Conservation (phyloP, 768 basidiomycete genomes). For the Boletus speciosus region DNA sequence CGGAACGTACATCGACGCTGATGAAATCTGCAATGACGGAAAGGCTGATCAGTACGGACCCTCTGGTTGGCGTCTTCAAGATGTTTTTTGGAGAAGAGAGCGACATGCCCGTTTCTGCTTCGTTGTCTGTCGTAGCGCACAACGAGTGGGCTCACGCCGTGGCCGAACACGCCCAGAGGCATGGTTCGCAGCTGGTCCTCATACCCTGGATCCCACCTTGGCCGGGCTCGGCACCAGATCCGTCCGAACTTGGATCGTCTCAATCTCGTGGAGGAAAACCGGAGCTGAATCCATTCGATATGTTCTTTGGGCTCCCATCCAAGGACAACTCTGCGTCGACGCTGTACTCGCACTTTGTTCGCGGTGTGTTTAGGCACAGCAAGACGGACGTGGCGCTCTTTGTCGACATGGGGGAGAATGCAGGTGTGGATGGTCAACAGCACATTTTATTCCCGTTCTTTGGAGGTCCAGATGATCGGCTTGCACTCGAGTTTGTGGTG, state of each 20-base stretch:
- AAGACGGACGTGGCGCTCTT: conserved; percentile 80
- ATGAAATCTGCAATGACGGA: conserved; percentile 79
- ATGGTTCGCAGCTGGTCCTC: conserved; percentile 69
- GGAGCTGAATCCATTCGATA: conserved; percentile 69
- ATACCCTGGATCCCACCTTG: conserved; percentile 74
- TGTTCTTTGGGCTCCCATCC: conserved; percentile 59
- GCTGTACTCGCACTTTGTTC: conserved; percentile 79
- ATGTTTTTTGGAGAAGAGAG: conserved; percentile 81
- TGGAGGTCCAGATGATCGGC: conserved; percentile 90
- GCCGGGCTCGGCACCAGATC: conserved; percentile 25
- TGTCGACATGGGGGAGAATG: conserved; percentile 59
- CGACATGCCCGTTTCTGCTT: conserved; percentile 59
- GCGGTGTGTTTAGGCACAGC: conserved; percentile 72
- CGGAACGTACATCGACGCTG: conserved; percentile 82
- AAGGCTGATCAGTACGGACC: conserved; percentile 63
- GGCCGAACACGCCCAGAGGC: conserved; percentile 52
- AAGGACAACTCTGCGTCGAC: conserved; percentile 50
- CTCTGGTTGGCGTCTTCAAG: conserved; percentile 68
- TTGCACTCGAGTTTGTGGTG: conserved; percentile 75
- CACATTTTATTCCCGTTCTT: conserved; percentile 88
- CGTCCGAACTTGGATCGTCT: conserved; percentile 24
- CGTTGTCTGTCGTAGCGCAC: conserved; percentile 71
- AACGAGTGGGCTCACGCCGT: conserved; percentile 72
- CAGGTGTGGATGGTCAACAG: conserved; percentile 34
- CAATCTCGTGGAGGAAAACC: conserved; percentile 9